Evolutionary conservation across 2,329 filamentous ascomycete genomes (phyloP).

Genomic region (Aspergillus sp.): DNA sequence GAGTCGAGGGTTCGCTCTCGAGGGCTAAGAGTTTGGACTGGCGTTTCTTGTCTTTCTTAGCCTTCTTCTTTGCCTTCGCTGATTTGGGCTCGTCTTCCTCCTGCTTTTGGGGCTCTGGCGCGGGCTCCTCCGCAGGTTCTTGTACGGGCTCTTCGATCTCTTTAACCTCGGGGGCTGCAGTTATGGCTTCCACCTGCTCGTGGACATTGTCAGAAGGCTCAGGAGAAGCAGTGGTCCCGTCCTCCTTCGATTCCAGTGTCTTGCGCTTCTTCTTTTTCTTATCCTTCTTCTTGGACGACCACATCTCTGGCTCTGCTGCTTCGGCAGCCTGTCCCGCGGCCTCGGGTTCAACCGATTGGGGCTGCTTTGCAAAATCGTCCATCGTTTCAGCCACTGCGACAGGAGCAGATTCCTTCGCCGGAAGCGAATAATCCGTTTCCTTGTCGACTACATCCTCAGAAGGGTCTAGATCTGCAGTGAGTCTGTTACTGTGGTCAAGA

Average conservation of each 20-base stretch:
- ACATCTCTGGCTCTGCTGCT: constrained; percentile 11
- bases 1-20: constrained; percentile 18
- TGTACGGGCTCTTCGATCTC: background rate
- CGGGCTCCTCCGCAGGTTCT: background rate
- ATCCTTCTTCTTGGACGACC: constrained; percentile 24
- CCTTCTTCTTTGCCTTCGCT: constrained; percentile 46
- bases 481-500: background rate
- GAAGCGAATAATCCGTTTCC: background rate
- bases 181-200: background rate
- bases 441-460: background rate
- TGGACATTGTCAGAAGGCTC: constrained; percentile 11
- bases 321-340: background rate
- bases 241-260: constrained; percentile 19
- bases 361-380: background rate
- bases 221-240: constrained; percentile 14
- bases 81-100: constrained; percentile 29
- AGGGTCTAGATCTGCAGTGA: background rate
- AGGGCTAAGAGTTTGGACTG: constrained; percentile 31
- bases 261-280: constrained; percentile 41
- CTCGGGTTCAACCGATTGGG: background rate
- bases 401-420: background rate
- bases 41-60: constrained; percentile 43
- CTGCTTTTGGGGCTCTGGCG: constrained; percentile 13
- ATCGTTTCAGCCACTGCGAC: background rate
- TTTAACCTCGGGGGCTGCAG: background rate